These are phyloP conservation scores for Erysimum pusillum DNA, from an alignment of 441 rosid species.

Conservation along the genomic window DNA sequence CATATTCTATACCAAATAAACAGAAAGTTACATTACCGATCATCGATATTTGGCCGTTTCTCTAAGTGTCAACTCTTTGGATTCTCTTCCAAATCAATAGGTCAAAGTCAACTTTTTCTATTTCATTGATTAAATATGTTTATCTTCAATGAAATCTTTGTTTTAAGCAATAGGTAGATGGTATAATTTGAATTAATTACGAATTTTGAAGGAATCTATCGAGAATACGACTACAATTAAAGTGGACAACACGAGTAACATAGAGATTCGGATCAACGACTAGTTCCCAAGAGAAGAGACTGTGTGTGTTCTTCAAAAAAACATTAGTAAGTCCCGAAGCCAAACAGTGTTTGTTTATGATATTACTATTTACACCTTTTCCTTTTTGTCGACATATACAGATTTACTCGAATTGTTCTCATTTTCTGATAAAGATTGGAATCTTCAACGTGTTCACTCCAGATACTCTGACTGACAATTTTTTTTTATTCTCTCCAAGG, in stretches of 20 bases:
- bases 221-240: background rate
- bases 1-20: background rate
- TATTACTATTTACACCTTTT: slow-evolving; percentile 14
- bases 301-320: slow-evolving; percentile 33
- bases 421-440: slow-evolving; percentile 30
- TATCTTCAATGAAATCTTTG: background rate
- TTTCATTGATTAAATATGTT: background rate
- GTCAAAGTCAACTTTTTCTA: slow-evolving; percentile 38
- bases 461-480: slow-evolving; percentile 9
- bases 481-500: background rate
- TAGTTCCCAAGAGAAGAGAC: slow-evolving; percentile 40
- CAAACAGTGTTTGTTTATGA: slow-evolving; percentile 34
- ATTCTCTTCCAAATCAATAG: slow-evolving; percentile 34
- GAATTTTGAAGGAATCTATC: slow-evolving; percentile 5
- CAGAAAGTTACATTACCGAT: background rate
- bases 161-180: background rate
- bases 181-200: background rate
- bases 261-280: slow-evolving; percentile 41
- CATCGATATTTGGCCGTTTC: slow-evolving; percentile 3
- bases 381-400: slow-evolving; percentile 35
- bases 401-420: slow-evolving; percentile 29
- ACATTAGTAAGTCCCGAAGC: slow-evolving; percentile 33
- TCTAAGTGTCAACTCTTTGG: slow-evolving; percentile 23
- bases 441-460: slow-evolving; percentile 39
- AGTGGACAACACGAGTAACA: slow-evolving; percentile 35